Evolutionary conservation across 106 monocot genomes (phyloP).

Genomic region (Gastrodia elata): DNA sequence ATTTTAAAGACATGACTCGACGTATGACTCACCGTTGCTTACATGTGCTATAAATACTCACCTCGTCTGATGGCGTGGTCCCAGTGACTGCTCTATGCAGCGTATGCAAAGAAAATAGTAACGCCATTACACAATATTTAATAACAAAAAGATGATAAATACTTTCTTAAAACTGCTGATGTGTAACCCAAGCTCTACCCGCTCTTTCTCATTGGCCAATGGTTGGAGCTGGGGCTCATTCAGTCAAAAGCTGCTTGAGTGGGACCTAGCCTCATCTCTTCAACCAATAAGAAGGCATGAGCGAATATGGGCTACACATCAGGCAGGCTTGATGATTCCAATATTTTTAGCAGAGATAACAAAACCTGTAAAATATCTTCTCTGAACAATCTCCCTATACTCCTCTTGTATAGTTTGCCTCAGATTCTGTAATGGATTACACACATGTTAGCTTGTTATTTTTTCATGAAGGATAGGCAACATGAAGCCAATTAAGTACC

Average conservation of each 20-base stretch:
- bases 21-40: neutral
- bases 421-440: slow-evolving; percentile 27
- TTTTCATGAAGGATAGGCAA: neutral
- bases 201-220: no score
- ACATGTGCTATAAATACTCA: slow-evolving; percentile 12
- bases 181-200: no score
- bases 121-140: no score
- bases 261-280: no score
- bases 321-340: no score
- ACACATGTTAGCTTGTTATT: neutral
- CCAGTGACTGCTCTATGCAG: slow-evolving; percentile 41
- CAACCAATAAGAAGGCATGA: no score
- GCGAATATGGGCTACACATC: no score
- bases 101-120: neutral
- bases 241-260: no score
- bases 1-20: neutral
- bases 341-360: neutral
- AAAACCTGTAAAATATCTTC: slow-evolving; percentile 5
- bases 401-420: slow-evolving; percentile 17
- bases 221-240: no score
- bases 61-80: slow-evolving; percentile 39
- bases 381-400: slow-evolving; percentile 8
- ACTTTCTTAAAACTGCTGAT: no score
- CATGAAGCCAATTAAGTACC: slow-evolving; percentile 16
- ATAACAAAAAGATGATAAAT: no score